Evolutionary conservation across 164 flowering plant genomes (phyloP), one percentile per base, ranked within the genome.

Genomic region (Warburgia ugandensis): DNA sequence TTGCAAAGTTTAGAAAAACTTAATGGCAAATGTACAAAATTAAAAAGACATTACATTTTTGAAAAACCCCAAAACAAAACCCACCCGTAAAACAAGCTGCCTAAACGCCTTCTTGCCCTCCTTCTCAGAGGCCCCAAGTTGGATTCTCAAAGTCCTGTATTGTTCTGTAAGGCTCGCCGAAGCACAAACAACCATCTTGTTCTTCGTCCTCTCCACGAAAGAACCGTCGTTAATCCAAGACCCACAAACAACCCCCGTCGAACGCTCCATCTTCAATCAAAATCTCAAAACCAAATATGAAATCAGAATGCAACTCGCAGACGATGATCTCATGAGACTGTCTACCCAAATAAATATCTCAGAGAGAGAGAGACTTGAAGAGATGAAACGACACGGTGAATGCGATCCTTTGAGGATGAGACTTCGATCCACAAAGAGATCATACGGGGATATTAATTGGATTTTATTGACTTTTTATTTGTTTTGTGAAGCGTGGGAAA

Each of bases 31-130:
- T n/a, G n/a, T n/a, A n/a, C n/a, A n/a, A n/a, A n/a, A n/a, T n/a
- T n/a, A n/a, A n/a, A n/a, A n/a, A n/a, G n/a, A n/a, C n/a, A n/a
- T n/a, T n/a, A n/a, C n/a, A n/a, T n/a, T n/a, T n/a, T n/a, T n/a
- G n/a, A n/a, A n/a, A n/a, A n/a, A n/a, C n/a, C n/a, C n/a, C n/a
- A n/a, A n/a, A n/a, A 23, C 2, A 11, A 38, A 32, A 10, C 12
- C n/a, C 46, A 81, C 96, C 92, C 80, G 66, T 48, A 82, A 56
- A 52, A 96, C 98, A 16, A 88, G 94, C 52, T 68, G 59, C 39
- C 98, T 58, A 57, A 88, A 92, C 17, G 96, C 96, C 48, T 76
- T 80, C 70, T 63, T 80, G 64, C 85, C 91, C 64, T 92, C 98
- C 50, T 78, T 73, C 65, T 83, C 94, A 32, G 88, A 78, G 22